Base-by-base conservation (phyloP, 352 stramenopile genomes). In the Aphanomyces stellatus region DNA sequence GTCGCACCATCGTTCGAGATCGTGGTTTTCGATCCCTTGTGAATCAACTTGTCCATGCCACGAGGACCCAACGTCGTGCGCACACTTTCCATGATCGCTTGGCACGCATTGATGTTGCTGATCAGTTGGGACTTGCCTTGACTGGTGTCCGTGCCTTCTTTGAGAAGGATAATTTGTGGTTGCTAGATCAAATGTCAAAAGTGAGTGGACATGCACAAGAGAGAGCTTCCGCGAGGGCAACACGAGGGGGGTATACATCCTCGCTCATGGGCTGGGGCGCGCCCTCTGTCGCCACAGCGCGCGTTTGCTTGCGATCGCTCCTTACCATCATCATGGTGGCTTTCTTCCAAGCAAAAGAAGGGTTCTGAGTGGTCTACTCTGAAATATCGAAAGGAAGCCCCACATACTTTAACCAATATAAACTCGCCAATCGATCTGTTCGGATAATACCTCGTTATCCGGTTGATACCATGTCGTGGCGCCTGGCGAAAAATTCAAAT, bases 1-100 rank as follows among this genome's bases (percentile, higher is more conserved):
- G 96, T 99, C 22, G 97, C 97, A 41, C 97, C 97, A 70, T 99
- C 97, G 76, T 99, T 99, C 70, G 90, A 98, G 73, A 99, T 99
- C 41, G 96, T 99, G 5, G 96, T 93, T 76, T 89, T 91, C 57
- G 78, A 80, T 59, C 87, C 85, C 30, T 93, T 80, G 70, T 98
- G 95, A 43, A 99, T 94, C n/a, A 99, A 85, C 77, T 99, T 99
- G 85, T 99, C 97, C 95, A 99, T 99, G 67, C 97, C 97, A 30
- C 96, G 89, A 28, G 96, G 97, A 25, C 97, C 97, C 28, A 99
- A 81, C 13, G 96, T 99, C 30, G 97, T 98, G 63, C 96, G 88
- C 56, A 99, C 90, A 59, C 96, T 91, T 75, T 99, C 96, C 73
- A 96, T 97, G 48, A 99, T 92, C 27, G 96, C 96, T 76, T 98